These are phyloP conservation scores for Aurantiochytrium sp. DNA, from an alignment of 108 stramenopile species.

Conservation along the genomic window DNA sequence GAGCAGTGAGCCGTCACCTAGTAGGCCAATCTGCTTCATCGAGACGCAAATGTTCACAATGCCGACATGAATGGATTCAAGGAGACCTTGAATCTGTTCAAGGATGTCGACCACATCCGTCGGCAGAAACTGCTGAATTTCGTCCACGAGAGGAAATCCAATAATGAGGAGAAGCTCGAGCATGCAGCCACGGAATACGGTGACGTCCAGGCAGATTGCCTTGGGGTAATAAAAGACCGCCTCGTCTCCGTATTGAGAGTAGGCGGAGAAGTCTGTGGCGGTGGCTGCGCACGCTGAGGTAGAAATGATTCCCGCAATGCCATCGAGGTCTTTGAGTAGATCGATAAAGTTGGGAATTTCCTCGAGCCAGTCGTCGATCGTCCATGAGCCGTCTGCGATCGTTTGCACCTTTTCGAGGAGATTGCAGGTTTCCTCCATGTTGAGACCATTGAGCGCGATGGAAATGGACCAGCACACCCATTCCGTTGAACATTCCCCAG, in stretches of 20 bases:
- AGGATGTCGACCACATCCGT: neutral
- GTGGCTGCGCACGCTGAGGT: neutral
- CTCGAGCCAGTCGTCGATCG: neutral
- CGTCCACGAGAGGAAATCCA: neutral
- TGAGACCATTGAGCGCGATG: neutral
- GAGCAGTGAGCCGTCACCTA: neutral
- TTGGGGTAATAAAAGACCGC: constrained; percentile 12
- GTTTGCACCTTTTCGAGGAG: neutral
- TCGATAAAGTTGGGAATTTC: neutral
- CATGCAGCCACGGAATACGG: neutral
- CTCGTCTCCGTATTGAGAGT: neutral
- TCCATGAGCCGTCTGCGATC: neutral
- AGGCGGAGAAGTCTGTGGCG: neutral
- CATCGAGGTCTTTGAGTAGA: neutral
- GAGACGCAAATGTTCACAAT: neutral
- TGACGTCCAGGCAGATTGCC: neutral
- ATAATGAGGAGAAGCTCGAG: neutral
- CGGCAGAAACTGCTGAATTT: neutral
- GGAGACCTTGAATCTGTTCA: neutral
- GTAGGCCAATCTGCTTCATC: neutral
- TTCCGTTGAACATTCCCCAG: neutral
- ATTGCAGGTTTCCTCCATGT: constrained; percentile 7
- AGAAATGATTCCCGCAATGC: neutral
- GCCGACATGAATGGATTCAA: neutral
- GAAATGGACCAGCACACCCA: neutral